Base-by-base conservation (phyloP, 495 filamentous ascomycete genomes). In the Entonaema liquescens region DNA sequence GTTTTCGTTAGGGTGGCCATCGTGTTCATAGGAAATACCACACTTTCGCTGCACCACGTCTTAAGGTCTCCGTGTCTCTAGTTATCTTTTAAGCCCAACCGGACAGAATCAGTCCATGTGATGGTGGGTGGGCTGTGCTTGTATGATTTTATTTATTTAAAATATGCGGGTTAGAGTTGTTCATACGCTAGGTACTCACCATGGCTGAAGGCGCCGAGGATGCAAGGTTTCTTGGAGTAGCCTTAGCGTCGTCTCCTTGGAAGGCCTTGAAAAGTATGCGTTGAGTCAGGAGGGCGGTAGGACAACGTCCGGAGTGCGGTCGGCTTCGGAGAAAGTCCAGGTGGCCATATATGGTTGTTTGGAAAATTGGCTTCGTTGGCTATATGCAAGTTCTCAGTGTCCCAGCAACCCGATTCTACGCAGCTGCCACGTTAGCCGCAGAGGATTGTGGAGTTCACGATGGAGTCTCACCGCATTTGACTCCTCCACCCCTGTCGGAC, bases 1-100 rank as follows among this genome's bases (percentile, higher is more conserved):
- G 29, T 7, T 40, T 36, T 17, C 15, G n/a, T 33, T 65, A 31
- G 52, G 69, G 53, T 19, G 59, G 53, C 29, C 67, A 29, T 59
- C 31, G 58, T 62, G 38, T 63, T 56, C 13, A 38, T 67, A 63
- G 31, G 69, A 52, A 71, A 62, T 67, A 67, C 59, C 25, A 71
- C 23, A 63, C 47, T 42, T 54, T 61, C 59, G 23, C 26, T 62
- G 23, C 31, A 33, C 17, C 17, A 40, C 23, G 15, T 19, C 3
- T 9, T 36, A 33, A 33, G 31, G 5, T 2, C 31, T 56, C 19
- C 5, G 35, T 11, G 7, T 53, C 25, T 29, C 23, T 29, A 23
- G 5, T 53, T 29, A 7, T 23, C 23, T 29, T 29, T 29, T 0
- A 5, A 56, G 13, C 29, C 29, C 53, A 21, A 21, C 9, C n/a